These are phyloP conservation scores for Hypholoma sublateritium DNA, from an alignment of 768 basidiomycete genomes.

Conservation along the genomic window DNA sequence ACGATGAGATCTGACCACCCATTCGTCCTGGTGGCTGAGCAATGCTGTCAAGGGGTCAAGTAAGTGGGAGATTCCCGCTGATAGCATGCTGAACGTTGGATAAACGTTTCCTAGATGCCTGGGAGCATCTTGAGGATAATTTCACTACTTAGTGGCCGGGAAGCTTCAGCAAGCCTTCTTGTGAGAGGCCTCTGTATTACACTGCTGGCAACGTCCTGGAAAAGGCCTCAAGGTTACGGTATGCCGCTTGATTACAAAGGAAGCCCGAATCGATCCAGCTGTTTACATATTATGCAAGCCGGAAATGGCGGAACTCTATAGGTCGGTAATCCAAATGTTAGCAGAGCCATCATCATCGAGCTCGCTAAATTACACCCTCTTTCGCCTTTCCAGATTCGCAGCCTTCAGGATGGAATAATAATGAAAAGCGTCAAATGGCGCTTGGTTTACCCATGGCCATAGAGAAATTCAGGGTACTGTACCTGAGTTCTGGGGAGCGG, in stretches of 20 bases:
- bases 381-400: not conserved
- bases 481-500: slow-evolving; percentile 4
- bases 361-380: not conserved
- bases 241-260: not conserved
- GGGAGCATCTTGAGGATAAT: too few species aligned
- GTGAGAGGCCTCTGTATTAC: too few species aligned
- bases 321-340: slow-evolving; percentile 5
- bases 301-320: slow-evolving; percentile 14
- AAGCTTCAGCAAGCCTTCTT: too few species aligned
- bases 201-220: not conserved
- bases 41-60: not conserved
- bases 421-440: not conserved
- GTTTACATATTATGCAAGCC: slow-evolving; percentile 10
- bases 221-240: not conserved
- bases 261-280: not conserved
- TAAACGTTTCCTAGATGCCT: too few species aligned
- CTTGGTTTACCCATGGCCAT: not conserved
- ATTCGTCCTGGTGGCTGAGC: not conserved
- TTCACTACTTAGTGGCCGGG: too few species aligned
- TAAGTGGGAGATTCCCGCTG: not conserved
- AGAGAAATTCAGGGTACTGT: slow-evolving; percentile 1
- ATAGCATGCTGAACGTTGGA: not conserved
- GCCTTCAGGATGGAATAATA: not conserved
- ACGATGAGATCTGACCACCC: not conserved
- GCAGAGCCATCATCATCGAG: not conserved